phyloP scores from a whole-genome alignment of 441 rosid genomes.

The Erodium moschatum region DNA sequence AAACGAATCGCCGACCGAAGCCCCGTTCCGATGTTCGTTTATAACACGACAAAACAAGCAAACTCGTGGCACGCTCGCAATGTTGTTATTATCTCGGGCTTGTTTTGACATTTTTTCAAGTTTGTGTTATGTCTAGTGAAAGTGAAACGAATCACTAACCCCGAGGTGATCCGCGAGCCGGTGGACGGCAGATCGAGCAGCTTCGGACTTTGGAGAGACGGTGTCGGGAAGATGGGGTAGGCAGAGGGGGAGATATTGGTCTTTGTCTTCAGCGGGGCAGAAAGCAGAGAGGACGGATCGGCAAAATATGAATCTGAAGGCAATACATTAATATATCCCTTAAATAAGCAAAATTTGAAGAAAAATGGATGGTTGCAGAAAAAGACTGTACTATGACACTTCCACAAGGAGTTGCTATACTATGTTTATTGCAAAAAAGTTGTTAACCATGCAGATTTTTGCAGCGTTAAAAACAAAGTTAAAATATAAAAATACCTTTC shows the following conservation, averaged over 20 bases:
- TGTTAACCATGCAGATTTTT: no score
- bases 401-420: no score
- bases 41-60: neutral
- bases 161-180: slow-evolving; percentile 52
- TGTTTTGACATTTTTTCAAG: neutral
- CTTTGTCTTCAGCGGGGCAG: slow-evolving; percentile 36
- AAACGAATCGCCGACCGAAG: neutral
- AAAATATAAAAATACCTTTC: no score
- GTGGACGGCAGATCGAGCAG: slow-evolving; percentile 39
- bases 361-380: no score
- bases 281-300: slow-evolving; percentile 48
- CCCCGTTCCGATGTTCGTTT: neutral
- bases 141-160: slow-evolving; percentile 50
- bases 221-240: slow-evolving; percentile 62
- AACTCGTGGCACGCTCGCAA: slow-evolving; percentile 5
- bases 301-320: slow-evolving; percentile 81
- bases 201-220: slow-evolving; percentile 41
- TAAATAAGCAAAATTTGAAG: neutral
- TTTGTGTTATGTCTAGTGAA: slow-evolving; percentile 8
- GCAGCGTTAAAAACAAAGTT: no score
- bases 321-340: neutral
- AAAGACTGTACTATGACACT: no score
- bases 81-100: slow-evolving; percentile 13
- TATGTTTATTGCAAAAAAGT: no score
- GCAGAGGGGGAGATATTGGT: slow-evolving; percentile 59